Evolutionary conservation across 257 asterid species (phyloP), one percentile per base, ranked within the genome.

Genomic region (Penstemon eatonii): DNA sequence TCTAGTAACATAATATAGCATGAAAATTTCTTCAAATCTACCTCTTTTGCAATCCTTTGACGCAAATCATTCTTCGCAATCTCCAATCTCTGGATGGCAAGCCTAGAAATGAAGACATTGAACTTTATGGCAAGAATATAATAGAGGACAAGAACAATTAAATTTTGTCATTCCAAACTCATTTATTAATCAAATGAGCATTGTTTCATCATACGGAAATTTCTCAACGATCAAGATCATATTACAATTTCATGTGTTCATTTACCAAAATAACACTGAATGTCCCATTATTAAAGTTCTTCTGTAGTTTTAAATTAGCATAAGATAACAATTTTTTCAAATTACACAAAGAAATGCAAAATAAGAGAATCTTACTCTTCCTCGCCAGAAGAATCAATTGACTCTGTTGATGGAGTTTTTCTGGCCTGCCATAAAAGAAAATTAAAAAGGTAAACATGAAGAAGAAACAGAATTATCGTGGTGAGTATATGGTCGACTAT

Each of bases 31-130:
- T 33, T 50, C 67, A 73, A 44, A 68, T 12, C 59, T 77, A 92
- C 98, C 92, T 92, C 98, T 81, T 90, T 92, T 10, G 96, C 95
- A 73, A 92, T 92, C 78, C 96, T 84, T 63, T 90, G 96, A 51
- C 92, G 88, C 84, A 92, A 78, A 78, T 92, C 97, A 85, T 83
- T 90, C 84, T 92, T 92, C 13, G 95, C 81, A 53, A 83, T 79
- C 84, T 92, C 98, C 75, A 90, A 85, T 76, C 96, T 88, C 83
- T 88, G 98, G 81, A 92, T 85, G 59, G 96, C 92, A 81, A 92
- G 87, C 84, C 97, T 92, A 74, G 18, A 51, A 72, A 73, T 40
- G 67, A 81, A 70, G 66, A 43, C 66, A 71, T 8, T 46, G 64
- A 63, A 76, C 68, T 69, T 63, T 66, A 71, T 53, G 49, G 70